phyloP scores from a whole-genome alignment of 2,329 filamentous ascomycete genomes.

The Volutella citrinella region DNA sequence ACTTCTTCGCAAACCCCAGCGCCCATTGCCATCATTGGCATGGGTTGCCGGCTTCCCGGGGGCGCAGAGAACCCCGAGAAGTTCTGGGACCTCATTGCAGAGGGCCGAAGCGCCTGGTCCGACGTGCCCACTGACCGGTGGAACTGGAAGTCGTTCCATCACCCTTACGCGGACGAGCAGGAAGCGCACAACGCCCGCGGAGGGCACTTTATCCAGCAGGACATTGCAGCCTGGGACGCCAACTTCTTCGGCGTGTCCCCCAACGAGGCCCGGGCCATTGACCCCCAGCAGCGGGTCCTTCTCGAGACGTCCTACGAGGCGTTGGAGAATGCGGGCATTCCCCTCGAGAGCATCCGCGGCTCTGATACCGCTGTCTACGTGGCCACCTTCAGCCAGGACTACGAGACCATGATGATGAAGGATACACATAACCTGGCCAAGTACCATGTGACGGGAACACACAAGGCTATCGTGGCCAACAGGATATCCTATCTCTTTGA shows the following conservation, averaged over 20 bases:
- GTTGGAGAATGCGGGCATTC: conserved; percentile 30
- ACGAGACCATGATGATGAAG: conserved; percentile 12
- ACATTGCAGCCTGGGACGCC: conserved; percentile 19
- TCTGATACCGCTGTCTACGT: conserved; percentile 30
- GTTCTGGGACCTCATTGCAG: conserved; percentile 26
- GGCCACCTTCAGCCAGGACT: conserved; percentile 20
- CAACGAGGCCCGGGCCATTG: conserved; percentile 30
- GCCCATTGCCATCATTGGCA: conserved; percentile 29
- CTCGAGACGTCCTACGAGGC: conserved; percentile 35
- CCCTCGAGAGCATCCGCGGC: conserved; percentile 22
- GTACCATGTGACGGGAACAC: conserved; percentile 30
- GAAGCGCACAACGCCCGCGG: conserved; percentile 14
- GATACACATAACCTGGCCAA: conserved; percentile 9
- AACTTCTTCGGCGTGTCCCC: conserved; percentile 31
- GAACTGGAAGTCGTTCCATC: conserved; percentile 20
- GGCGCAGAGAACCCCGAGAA: conserved; percentile 20
- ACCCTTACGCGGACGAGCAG: conserved; percentile 17
- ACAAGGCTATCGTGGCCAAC: conserved; percentile 29
- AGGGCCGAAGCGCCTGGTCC: conserved; percentile 15
- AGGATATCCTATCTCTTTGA: conserved; percentile 37
- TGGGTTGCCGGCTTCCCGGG: conserved; percentile 28
- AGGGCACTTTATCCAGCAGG: conserved; percentile 13
- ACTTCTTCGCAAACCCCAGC: conserved; percentile 7
- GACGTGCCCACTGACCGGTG: conserved; percentile 23
- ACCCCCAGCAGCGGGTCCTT: conserved; percentile 30